Conservation (phyloP, 2,329 filamentous ascomycete species). For the Trichophyton simii region DNA sequence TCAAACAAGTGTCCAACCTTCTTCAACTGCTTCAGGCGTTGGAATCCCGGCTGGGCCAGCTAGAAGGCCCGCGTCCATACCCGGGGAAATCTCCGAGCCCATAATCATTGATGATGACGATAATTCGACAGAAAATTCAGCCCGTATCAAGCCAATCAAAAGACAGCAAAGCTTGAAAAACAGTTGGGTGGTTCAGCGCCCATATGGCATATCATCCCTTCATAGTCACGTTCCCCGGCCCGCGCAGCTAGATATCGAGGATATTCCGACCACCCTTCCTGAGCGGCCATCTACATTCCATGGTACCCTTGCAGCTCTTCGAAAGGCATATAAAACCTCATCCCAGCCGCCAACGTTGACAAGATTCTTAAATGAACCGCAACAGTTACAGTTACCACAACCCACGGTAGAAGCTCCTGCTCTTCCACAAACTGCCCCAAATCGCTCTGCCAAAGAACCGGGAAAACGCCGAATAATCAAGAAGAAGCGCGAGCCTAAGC, state of each 20-base stretch:
- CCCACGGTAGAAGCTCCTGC: not conserved
- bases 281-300: constrained; percentile 20
- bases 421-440: not conserved
- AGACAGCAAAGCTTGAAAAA: not conserved
- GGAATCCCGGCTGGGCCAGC: not conserved
- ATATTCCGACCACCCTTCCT: constrained; percentile 9
- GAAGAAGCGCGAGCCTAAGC: constrained; percentile 31
- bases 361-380: constrained; percentile 22
- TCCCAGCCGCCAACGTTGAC: constrained; percentile 20
- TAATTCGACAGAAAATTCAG: too few relatives aligned
- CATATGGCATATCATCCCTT: constrained; percentile 26
- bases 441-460: not conserved
- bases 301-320: constrained; percentile 23
- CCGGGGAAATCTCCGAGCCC: not conserved
- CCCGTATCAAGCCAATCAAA: not conserved
- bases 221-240: constrained; percentile 25
- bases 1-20: not conserved
- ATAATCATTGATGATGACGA: constrained; percentile 4
- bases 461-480: constrained; percentile 4
- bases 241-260: constrained; percentile 22
- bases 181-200: constrained; percentile 24
- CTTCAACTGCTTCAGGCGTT: not conserved
- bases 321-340: constrained; percentile 19
- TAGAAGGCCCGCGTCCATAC: not conserved
- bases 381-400: not conserved